Evolutionary conservation across 2,329 filamentous ascomycete species (phyloP), one percentile per base, ranked within the genome.

Genomic region (Chaetomium olivaceum): DNA sequence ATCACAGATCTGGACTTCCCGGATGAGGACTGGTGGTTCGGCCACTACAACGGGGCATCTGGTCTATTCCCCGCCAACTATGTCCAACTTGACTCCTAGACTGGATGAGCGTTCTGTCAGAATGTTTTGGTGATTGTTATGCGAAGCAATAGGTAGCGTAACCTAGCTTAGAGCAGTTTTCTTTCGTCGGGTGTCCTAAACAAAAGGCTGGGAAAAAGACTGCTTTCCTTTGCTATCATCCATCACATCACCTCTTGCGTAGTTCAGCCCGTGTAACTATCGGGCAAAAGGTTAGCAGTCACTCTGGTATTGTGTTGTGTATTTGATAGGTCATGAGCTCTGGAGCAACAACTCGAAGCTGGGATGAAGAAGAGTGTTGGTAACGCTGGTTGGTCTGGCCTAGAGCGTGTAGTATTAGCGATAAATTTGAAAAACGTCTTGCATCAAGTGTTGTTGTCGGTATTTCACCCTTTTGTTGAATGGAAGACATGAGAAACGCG

Each of bases 11-110:
- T 99, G 70, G 92, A 97, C 81, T 98, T 98, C 79, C 95, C 95
- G 2, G 95, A 98, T 73, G 94, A 98, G 71, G 95, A 99, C 76
- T 99, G 95, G 95, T 99, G 95, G 95, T 91, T 94, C 73, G 95
- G 95, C 65, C 88, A 91, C 73, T 96, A 90, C 77, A 84, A 88
- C 29, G 93, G 93, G 59, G 85, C 89, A 65, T 85, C 86, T 33
- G 95, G 95, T 68, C 84, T 99, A 55, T 99, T 99, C 86, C 88
- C 88, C 14, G 85, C 88, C 74, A 90, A 90, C 76, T 90, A 90
- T 72, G 88, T 90, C 69, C 80, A 88, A 76, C 78, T 89, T 62
- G 78, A 87, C 68, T 61, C 68, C 23, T 74, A 69, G 36, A n/a
- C 43, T 57, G 50, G 11, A 33, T 19, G 36, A 27, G 39, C 12